Base-by-base conservation (phyloP, 805 yeast genomes). In the Candida montana region DNA sequence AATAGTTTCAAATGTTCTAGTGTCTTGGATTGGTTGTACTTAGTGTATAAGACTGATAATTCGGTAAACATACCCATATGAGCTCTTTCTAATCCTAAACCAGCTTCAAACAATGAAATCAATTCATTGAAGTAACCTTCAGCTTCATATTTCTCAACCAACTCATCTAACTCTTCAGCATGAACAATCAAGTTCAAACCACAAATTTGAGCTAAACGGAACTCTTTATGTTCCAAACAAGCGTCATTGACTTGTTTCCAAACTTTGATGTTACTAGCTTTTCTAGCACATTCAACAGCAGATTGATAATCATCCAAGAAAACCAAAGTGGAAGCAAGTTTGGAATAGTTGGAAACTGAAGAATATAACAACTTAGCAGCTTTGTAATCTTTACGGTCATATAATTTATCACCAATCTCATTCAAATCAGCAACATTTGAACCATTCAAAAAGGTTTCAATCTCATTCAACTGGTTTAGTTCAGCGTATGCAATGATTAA, bases 61-160 rank as follows among this genome's bases (percentile, higher is more conserved):
- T 90, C 97, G 10, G 99, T 93, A 64, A 93, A 93, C 97, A 93
- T 91, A 54, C 98, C 99, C 99, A 93, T 93, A 62, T 93, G 99
- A 30, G 99, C 99, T 64, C 99, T 85, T 72, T 93, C 99, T 53
- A 93, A 75, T 32, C 96, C 95, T 46, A 93, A 75, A 51, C 98
- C 98, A 55, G 89, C 91, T 67, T 93, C 99, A 57, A 93, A 88
- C 57, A 93, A 76, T 15, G 96, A 79, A 49, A 91, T 86, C 51
- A 93, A 74, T 71, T 93, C 96, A 51, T 81, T 84, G 68, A 90
- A 90, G 67, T 88, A 87, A 33, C 99, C 99, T 52, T 83, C 78
- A 61, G 76, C 72, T 68, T 93, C 97, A 62, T 93, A 93, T 51
- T 83, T 84, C 48, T 70, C 72, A 34, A 91, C 97, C 50, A 93